Percentiles rank a stretch among this genome's conserved stretches.
phyloP scores from a whole-genome alignment of 352 stramenopile species.

The Phytopythium kandeliae region DNA sequence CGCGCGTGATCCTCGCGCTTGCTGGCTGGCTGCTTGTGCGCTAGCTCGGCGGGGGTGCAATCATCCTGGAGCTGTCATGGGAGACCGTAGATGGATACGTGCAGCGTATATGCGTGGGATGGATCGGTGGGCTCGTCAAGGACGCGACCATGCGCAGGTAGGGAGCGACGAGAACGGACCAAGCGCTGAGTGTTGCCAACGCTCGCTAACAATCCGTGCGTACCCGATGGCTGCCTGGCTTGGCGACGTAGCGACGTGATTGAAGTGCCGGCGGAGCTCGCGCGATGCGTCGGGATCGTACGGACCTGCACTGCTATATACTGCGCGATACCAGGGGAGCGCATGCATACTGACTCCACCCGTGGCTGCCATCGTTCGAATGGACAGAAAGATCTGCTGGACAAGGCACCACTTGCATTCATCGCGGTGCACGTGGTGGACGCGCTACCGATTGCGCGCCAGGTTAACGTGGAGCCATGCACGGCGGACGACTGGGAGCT shows the following conservation, averaged over 20 bases:
- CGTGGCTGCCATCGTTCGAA: background rate
- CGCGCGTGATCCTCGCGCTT: too few species aligned
- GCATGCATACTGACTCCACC: background rate
- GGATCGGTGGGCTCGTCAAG: slow-evolving; percentile 59
- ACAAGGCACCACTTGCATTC: slow-evolving; percentile 48
- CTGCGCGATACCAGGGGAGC: background rate
- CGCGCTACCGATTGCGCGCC: slow-evolving; percentile 47
- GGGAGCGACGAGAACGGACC: too few species aligned
- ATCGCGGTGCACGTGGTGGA: slow-evolving; percentile 76
- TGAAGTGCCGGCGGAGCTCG: slow-evolving; percentile 81
- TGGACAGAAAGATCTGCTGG: slow-evolving; percentile 52
- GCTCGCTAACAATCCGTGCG: too few species aligned
- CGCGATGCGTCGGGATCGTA: slow-evolving; percentile 75
- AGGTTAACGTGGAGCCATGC: slow-evolving; percentile 81
- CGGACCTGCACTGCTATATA: slow-evolving; percentile 4
- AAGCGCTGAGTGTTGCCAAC: background rate
- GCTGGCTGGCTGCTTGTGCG: background rate
- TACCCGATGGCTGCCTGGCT: too few species aligned
- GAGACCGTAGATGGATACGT: slow-evolving; percentile 77
- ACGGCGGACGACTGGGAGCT: slow-evolving; percentile 89
- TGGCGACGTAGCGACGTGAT: slow-evolving; percentile 55
- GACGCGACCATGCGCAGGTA: slow-evolving; percentile 43
- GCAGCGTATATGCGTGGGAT: slow-evolving; percentile 64
- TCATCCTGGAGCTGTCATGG: slow-evolving; percentile 74
- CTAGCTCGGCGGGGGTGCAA: slow-evolving; percentile 34